These are phyloP conservation scores for Phaeosphaeria sp. DNA, from an alignment of 2,329 filamentous ascomycete species.

Conservation along the genomic window DNA sequence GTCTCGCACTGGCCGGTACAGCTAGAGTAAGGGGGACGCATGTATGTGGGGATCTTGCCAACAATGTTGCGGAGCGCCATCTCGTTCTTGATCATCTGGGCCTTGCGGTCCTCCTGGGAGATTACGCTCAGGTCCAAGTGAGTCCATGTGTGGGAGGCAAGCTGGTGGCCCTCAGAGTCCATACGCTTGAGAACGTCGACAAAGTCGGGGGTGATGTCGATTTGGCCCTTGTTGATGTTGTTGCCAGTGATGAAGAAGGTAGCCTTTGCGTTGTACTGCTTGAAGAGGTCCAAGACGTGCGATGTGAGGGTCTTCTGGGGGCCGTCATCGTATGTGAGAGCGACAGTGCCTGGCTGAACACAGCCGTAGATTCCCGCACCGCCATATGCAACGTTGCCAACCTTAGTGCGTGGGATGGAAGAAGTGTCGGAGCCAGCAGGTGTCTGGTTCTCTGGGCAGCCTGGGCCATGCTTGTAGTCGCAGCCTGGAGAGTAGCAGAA, in stretches of 20 bases:
- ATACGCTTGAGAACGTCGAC: constrained; percentile 63
- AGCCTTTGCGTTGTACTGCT: constrained; percentile 66
- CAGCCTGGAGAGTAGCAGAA: constrained; percentile 70
- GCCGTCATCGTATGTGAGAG: constrained; percentile 73
- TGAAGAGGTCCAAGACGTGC: constrained; percentile 67
- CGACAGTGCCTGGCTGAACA: constrained; percentile 62
- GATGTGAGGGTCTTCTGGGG: constrained; percentile 65
- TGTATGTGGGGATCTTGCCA: constrained; percentile 64
- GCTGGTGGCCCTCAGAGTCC: constrained; percentile 63
- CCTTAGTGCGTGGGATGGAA: constrained; percentile 58
- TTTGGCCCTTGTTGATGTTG: constrained; percentile 63
- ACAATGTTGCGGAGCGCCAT: constrained; percentile 63
- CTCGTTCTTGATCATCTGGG: constrained; percentile 62
- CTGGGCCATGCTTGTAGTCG: constrained; percentile 66
- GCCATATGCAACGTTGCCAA: constrained; percentile 65
- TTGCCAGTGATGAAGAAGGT: constrained; percentile 72
- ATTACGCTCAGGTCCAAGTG: constrained; percentile 58
- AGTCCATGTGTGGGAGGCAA: constrained; percentile 66
- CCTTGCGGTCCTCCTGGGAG: constrained; percentile 51
- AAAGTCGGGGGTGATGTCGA: constrained; percentile 59
- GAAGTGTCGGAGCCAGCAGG: constrained; percentile 64
- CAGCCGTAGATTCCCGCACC: constrained; percentile 64
- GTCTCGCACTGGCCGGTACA: constrained; percentile 52
- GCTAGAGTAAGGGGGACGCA: constrained; percentile 58
- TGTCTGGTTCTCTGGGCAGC: constrained; percentile 65